Conservation (phyloP, 148 eudicot species). For the Fagopyrum esculentum region DNA sequence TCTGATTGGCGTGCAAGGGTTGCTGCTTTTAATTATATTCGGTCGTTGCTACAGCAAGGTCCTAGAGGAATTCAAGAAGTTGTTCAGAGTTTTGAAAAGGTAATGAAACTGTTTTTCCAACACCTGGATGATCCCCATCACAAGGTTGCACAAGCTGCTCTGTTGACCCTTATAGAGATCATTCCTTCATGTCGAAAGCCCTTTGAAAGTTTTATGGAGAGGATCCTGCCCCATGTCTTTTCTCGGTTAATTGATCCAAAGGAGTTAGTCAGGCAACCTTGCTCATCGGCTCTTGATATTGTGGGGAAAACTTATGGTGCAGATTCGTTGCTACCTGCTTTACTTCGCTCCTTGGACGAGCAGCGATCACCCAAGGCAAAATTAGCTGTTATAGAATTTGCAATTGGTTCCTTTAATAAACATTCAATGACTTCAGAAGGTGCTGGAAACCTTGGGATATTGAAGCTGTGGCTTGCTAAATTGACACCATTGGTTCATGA, state of each 20-base stretch:
- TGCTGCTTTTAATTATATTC: conserved; percentile 88
- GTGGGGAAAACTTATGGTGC: conserved; percentile 86
- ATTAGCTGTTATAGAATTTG: conserved; percentile 93
- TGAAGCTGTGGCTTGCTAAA: conserved; percentile 92
- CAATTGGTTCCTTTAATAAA: conserved; percentile 81
- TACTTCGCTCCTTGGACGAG: conserved; percentile 95
- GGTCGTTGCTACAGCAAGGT: conserved; percentile 76
- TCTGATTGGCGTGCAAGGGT: conserved; percentile 98
- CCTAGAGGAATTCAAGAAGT: conserved; percentile 87
- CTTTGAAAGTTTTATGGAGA: conserved; percentile 95
- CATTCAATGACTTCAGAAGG: conserved; percentile 71
- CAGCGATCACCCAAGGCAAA: conserved; percentile 98
- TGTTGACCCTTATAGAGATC: conserved; percentile 87
- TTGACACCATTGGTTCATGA: conserved; percentile 85
- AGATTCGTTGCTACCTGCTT: conserved; percentile 90
- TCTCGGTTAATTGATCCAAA: conserved; percentile 91
- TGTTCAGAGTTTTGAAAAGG: conserved; percentile 88
- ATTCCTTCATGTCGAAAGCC: conserved; percentile 92
- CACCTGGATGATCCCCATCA: conserved; percentile 99
- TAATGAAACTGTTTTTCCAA: conserved; percentile 92
- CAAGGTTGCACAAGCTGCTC: conserved; percentile 99
- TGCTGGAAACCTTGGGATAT: conserved; percentile 68
- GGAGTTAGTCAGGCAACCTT: conserved; percentile 90
- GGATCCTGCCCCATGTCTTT: conserved; percentile 92
- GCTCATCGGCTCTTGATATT: conserved; percentile 75